Percentiles rank a stretch among this genome's conserved stretches.
phyloP scores from a whole-genome alignment of 2,329 filamentous ascomycete genomes.

The Sporothrix inflata region DNA sequence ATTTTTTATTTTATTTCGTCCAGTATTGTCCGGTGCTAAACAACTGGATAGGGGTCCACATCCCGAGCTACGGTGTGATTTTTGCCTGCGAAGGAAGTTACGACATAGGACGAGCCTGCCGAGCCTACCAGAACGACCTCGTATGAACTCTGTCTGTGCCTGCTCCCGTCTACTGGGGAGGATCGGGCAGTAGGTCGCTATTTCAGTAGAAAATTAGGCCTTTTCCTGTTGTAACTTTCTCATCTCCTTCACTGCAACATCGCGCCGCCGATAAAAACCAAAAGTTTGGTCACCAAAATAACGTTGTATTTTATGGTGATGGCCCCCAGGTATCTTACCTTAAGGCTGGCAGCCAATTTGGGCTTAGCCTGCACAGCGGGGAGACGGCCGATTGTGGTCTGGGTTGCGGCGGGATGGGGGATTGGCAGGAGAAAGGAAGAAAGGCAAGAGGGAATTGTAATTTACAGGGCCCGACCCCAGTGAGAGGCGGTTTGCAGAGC shows the following conservation, averaged over 20 bases:
- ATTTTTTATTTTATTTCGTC: conserved; percentile 3
- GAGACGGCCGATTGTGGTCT: neutral
- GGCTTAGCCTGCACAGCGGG: neutral
- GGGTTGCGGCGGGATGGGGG: conserved; percentile 7
- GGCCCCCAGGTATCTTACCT: neutral
- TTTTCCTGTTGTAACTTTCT: neutral
- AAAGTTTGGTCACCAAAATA: neutral
- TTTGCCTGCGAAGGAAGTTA: conserved; percentile 3
- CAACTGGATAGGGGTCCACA: conserved; percentile 8
- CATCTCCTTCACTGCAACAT: conserved; percentile 14
- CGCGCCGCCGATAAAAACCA: neutral
- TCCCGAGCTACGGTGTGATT: conserved; percentile 11
- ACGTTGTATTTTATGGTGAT: neutral
- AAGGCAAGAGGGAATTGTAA: neutral
- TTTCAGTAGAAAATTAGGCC: neutral
- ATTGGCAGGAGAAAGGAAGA: neutral
- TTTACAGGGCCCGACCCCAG: neutral
- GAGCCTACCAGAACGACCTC: neutral
- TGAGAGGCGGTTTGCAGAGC: neutral
- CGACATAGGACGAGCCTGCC: neutral
- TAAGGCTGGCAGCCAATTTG: conserved; percentile 6
- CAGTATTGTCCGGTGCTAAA: conserved; percentile 12
- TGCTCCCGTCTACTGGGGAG: neutral
- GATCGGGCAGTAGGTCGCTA: neutral
- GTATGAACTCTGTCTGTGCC: conserved; percentile 5